Evolutionary conservation across 257 asterid species (phyloP).

Genomic region (Mitragyna speciosa): DNA sequence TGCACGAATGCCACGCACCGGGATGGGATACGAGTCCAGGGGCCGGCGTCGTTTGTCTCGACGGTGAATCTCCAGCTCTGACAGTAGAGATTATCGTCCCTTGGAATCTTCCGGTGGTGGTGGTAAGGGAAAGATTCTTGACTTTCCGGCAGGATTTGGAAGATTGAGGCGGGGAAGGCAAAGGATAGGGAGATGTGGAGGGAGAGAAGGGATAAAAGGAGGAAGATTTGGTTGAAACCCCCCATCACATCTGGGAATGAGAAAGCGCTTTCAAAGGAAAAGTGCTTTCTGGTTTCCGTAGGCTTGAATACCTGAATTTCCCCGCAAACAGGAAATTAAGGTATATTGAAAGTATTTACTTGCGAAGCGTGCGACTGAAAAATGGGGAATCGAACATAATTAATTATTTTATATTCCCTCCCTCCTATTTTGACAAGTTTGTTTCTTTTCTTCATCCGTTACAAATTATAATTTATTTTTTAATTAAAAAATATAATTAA

Average conservation of each 20-base stretch:
- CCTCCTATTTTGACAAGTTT: too few relatives aligned
- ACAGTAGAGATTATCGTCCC: conserved; percentile 43
- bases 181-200: conserved; percentile 33
- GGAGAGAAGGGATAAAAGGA: conserved; percentile 1
- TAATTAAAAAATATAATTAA: too few relatives aligned
- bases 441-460: too few relatives aligned
- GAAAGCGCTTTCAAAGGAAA: background rate
- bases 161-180: conserved; percentile 37
- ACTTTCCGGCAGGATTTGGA: conserved; percentile 36
- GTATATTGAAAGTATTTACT: too few relatives aligned
- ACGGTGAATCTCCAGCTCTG: conserved; percentile 81
- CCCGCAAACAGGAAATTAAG: too few relatives aligned
- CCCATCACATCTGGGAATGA: conserved; percentile 7
- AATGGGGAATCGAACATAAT: too few relatives aligned
- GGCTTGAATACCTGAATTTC: too few relatives aligned
- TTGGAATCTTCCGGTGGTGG: conserved; percentile 29
- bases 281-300: background rate
- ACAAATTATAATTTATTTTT: too few relatives aligned
- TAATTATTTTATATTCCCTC: too few relatives aligned
- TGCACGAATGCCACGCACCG: conserved; percentile 53
- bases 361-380: too few relatives aligned
- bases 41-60: conserved; percentile 73
- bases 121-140: conserved; percentile 17
- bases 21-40: conserved; percentile 50
- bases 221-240: background rate